phyloP scores from a whole-genome alignment of 345 rosid species.

The Mercurialis annua region DNA sequence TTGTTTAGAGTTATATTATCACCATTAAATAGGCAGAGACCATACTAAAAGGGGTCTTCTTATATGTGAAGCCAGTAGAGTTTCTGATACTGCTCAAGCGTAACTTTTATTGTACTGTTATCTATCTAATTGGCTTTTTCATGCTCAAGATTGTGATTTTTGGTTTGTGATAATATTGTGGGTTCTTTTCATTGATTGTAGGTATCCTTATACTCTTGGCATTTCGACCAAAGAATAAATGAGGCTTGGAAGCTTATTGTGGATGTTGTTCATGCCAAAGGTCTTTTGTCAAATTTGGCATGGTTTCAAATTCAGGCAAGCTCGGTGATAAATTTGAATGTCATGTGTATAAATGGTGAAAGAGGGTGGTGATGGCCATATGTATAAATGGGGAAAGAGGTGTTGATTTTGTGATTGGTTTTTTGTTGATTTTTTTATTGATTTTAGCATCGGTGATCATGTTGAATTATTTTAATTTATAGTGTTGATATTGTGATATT shows the following conservation, averaged over 20 bases:
- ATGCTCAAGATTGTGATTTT: neutral
- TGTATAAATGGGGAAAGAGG: too few relatives aligned
- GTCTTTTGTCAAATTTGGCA: constrained; percentile 77
- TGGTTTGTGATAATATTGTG: neutral
- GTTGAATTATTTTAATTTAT: too few relatives aligned
- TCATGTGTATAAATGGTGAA: too few relatives aligned
- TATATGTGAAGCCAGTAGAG: constrained; percentile 56
- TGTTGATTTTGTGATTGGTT: too few relatives aligned
- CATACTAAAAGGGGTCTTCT: constrained; percentile 57
- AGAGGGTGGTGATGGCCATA: too few relatives aligned
- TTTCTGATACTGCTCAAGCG: constrained; percentile 66
- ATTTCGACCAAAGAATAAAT: constrained; percentile 74
- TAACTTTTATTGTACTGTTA: constrained; percentile 8
- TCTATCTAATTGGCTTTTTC: neutral
- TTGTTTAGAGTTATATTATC: constrained; percentile 56
- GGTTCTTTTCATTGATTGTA: constrained; percentile 9
- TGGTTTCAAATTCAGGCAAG: constrained; percentile 56
- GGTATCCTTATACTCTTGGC: constrained; percentile 52
- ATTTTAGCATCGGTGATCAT: too few relatives aligned
- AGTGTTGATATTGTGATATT: too few relatives aligned
- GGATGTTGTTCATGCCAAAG: constrained; percentile 78
- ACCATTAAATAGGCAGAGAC: constrained; percentile 65
- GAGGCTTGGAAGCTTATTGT: constrained; percentile 90
- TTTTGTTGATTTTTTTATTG: too few relatives aligned
- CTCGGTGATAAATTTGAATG: too few relatives aligned